Evolutionary conservation across 2,329 filamentous ascomycete genomes (phyloP).

Genomic region (Talaromyces funiculosus): DNA sequence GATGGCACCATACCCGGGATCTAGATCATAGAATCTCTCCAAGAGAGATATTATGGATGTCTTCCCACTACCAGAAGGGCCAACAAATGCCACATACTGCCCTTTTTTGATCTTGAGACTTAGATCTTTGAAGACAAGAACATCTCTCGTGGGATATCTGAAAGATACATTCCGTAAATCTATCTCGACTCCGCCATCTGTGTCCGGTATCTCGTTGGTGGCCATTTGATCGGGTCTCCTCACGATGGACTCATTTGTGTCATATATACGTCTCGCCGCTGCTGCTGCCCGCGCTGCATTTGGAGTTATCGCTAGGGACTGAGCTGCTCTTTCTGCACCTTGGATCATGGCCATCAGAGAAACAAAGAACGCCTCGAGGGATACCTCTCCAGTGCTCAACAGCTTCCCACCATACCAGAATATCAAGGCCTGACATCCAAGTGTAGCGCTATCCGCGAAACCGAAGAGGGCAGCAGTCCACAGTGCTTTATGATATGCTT

Average conservation of each 20-base stretch:
- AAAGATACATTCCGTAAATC: conserved; percentile 32
- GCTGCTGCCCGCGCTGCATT: conserved; percentile 35
- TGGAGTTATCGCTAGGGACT: conserved; percentile 27
- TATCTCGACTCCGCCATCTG: conserved; percentile 20
- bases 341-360: conserved; percentile 45
- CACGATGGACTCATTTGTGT: neutral
- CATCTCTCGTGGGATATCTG: conserved; percentile 30
- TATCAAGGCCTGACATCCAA: conserved; percentile 39
- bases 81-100: conserved; percentile 68
- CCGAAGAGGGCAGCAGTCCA: conserved; percentile 62
- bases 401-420: conserved; percentile 63
- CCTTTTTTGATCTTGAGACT: conserved; percentile 47
- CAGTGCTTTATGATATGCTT: conserved; percentile 57
- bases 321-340: conserved; percentile 29
- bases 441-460: conserved; percentile 24
- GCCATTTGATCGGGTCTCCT: neutral
- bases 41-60: conserved; percentile 35
- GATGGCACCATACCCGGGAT: conserved; percentile 65
- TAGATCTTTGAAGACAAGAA: conserved; percentile 27
- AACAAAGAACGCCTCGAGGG: conserved; percentile 36
- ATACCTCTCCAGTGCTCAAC: conserved; percentile 46
- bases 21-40: conserved; percentile 59
- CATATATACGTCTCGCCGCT: conserved; percentile 34
- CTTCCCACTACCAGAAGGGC: conserved; percentile 46
- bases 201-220: neutral